Conservation (phyloP, 352 stramenopile genomes). For the Pythium rhizo-oryzae region DNA sequence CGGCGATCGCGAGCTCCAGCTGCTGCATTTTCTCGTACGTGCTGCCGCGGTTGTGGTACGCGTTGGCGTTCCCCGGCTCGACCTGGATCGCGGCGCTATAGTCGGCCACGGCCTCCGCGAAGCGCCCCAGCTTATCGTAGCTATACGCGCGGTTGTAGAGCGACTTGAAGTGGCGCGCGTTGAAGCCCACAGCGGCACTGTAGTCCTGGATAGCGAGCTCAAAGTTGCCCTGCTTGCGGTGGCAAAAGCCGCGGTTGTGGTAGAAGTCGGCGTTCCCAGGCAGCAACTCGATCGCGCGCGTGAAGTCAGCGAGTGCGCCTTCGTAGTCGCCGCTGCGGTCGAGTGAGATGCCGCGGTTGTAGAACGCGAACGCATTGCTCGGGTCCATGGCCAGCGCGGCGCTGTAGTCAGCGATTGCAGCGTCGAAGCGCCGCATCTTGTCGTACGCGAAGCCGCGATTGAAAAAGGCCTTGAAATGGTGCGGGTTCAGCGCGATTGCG, state of each 20-base stretch:
- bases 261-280: conserved; percentile 80
- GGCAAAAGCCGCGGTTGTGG: conserved; percentile 85
- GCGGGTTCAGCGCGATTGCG: conserved; percentile 69
- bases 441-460: conserved; percentile 89
- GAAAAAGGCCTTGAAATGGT: conserved; percentile 90
- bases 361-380: conserved; percentile 74
- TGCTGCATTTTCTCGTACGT: conserved; percentile 81
- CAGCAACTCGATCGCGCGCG: conserved; percentile 73
- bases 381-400: conserved; percentile 68
- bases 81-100: conserved; percentile 75
- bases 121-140: conserved; percentile 79
- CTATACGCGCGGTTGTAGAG: conserved; percentile 90
- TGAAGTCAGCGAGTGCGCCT: conserved; percentile 84
- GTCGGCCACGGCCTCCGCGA: conserved; percentile 64
- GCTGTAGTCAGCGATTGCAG: conserved; percentile 79
- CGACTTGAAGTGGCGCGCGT: conserved; percentile 86
- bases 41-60: conserved; percentile 84
- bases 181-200: conserved; percentile 63
- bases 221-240: conserved; percentile 82
- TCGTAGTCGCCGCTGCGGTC: conserved; percentile 84
- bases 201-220: conserved; percentile 82
- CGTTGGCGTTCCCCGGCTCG: conserved; percentile 76
- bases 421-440: conserved; percentile 78
- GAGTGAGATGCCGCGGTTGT: conserved; percentile 86
- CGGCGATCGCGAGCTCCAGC: conserved; percentile 54